Evolutionary conservation across 2,329 filamentous ascomycete species (phyloP), one percentile per base, ranked within the genome.

Genomic region (Rhynchosporium agropyri): DNA sequence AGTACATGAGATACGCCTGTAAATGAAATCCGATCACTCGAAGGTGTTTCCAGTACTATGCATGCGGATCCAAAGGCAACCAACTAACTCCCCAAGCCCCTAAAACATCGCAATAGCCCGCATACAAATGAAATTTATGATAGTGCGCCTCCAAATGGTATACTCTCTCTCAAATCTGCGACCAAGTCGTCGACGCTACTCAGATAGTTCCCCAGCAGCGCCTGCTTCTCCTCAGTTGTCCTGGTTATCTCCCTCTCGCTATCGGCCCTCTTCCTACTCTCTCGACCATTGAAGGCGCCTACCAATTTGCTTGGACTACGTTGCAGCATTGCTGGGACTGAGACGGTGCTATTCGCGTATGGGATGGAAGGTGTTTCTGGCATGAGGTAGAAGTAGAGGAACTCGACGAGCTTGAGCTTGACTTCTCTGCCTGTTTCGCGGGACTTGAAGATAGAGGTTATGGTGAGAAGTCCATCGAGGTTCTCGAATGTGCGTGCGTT

Each of bases 331-430:
- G 77, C 79, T 7, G 82, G 79, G 8, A 82, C 73, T 2, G 79
- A 80, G 63, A 77, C 76, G 56, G 76, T 77, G 57, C 76, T 75
- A 26, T 76, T 78, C 65, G 82, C 79, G 65, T 78, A 77, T 4
- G 84, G 82, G 66, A 83, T 82, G 26, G 83, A 79, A 50, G 83
- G 87, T 0, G 85, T 86, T 78, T 99, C 95, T 57, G 94, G 93
- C 89, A 98, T 97, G 70, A 99, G 88, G 77, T 98, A 99, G 77
- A 98, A 98, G 81, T 98, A 98, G 58, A 99, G 80, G 74, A 98
- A 98, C 77, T 98, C 95, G 70, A 97, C 89, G n/a, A 96, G 86
- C 76, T 96, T 95, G 74, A 97, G 85, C 79, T 97, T 97, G 68
- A 98, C 93, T 71, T 94, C 91, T 65, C 92, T 87, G 29, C 87